Evolutionary conservation across 139 green algal genomes (phyloP), one percentile per base, ranked within the genome.

Genomic region (Micromonas pusilla): DNA sequence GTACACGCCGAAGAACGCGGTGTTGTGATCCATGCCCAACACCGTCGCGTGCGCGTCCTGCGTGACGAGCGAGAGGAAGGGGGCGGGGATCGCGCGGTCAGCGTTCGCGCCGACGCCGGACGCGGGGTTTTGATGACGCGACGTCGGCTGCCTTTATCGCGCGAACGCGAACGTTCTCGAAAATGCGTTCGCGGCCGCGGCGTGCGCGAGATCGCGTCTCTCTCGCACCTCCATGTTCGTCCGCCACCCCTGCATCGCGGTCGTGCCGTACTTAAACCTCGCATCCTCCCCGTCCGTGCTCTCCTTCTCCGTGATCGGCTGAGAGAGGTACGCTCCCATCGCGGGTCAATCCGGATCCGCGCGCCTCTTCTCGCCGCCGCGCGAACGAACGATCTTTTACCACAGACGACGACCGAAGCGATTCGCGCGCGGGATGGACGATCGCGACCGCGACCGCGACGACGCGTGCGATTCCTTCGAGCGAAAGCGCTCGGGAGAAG

Each of bases 231-330:
- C 87, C 86, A 90, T 92, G 25, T 87, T 91, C 31, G 88, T 85
- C 16, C 92, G 77, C 92, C 92, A 97, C 0, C 92, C 92, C 82
- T 96, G 92, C 91, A 96, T 96, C 28, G 87, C 72, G 36, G 28
- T 79, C 19, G 71, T 57, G 5, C 62, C 62, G 52, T 68, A 78
- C 52, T 77, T 57, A 25, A 77, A 67, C 4, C 1, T 32, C 16
- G 2, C 72, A 37, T 53, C 26, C 31, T 25, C 57, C 2, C 72
- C 72, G 54, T 68, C 57, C 1, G 72, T 52, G 52, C 39, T 71
- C 38, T 94, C 86, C 70, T 96, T 93, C 28, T 88, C 85, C 0
- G 87, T 93, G 3, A 94, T 83, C 0, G 91, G 91, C 3, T 76
- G 74, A 3, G 78, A 88, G 0, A 94, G 72, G 76, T 94, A 96